Evolutionary conservation across 495 filamentous ascomycete genomes (phyloP).

Genomic region (Articulospora tetracladia): DNA sequence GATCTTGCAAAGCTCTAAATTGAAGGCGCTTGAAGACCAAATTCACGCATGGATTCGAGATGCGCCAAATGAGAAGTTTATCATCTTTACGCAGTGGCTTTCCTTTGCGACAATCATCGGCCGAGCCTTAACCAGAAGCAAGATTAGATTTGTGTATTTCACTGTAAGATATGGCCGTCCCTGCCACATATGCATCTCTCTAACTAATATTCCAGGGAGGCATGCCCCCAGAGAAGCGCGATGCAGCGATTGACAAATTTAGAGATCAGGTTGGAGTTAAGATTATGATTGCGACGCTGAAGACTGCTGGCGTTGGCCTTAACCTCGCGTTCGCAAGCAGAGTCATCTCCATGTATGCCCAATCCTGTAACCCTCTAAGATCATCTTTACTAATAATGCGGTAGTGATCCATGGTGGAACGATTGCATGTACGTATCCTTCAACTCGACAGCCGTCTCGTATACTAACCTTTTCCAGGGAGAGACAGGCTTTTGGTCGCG

Average conservation of each 20-base stretch:
- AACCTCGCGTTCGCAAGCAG: conserved; percentile 34
- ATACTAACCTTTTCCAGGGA: conserved; percentile 13
- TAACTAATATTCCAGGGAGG: conserved; percentile 15
- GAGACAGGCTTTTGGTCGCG: conserved; percentile 53
- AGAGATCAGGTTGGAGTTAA: conserved; percentile 15
- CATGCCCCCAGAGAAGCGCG: conserved; percentile 11
- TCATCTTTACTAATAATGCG: not conserved
- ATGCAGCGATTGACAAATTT: conserved; percentile 21
- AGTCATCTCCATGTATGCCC: conserved; percentile 35
- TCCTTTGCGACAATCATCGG: conserved; percentile 9
- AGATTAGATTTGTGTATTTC: conserved; percentile 12
- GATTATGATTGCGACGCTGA: conserved; percentile 29
- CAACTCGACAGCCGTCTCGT: not conserved
- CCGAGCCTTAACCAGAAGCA: not conserved
- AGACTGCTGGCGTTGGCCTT: conserved; percentile 25
- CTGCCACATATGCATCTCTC: not conserved
- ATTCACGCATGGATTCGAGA: conserved; percentile 26
- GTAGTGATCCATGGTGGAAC: conserved; percentile 40
- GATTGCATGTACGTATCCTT: conserved; percentile 11
- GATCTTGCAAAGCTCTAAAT: conserved; percentile 27
- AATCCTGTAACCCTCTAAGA: not conserved
- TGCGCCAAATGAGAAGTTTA: conserved; percentile 33
- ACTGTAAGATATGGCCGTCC: not conserved
- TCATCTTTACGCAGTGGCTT: conserved; percentile 12
- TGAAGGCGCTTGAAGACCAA: conserved; percentile 19